Conservation (phyloP, 2,329 filamentous ascomycete genomes). For the Capronia epimyces region DNA sequence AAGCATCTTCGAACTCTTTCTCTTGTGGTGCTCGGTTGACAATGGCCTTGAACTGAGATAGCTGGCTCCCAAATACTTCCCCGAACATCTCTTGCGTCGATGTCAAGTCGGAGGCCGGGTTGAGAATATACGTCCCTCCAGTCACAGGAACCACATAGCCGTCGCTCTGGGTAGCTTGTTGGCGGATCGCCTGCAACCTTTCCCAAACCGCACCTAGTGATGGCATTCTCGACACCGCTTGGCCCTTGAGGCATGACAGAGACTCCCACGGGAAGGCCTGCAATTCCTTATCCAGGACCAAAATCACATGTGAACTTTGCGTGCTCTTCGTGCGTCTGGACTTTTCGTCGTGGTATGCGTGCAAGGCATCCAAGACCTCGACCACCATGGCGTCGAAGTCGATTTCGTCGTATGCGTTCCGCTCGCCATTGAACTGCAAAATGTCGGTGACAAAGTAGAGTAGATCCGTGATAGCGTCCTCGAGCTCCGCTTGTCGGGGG, state of each 20-base stretch:
- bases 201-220: slow-evolving; percentile 77
- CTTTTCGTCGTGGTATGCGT: slow-evolving; percentile 62
- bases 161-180: slow-evolving; percentile 22
- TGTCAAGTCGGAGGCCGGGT: slow-evolving; percentile 76
- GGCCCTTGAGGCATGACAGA: slow-evolving; percentile 71
- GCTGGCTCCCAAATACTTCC: slow-evolving; percentile 32
- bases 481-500: slow-evolving; percentile 66
- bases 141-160: slow-evolving; percentile 14
- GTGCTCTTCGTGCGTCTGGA: slow-evolving; percentile 32
- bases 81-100: slow-evolving; percentile 74
- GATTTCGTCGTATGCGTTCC: slow-evolving; percentile 95
- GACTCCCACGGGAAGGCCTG: slow-evolving; percentile 96
- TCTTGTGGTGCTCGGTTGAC: slow-evolving; percentile 67
- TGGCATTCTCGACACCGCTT: slow-evolving; percentile 79
- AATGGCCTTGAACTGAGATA: slow-evolving; percentile 44
- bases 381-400: slow-evolving; percentile 90
- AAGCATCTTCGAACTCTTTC: slow-evolving; percentile 63
- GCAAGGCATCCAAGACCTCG: slow-evolving; percentile 77
- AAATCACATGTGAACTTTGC: slow-evolving; percentile 62
- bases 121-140: slow-evolving; percentile 67
- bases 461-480: slow-evolving; percentile 84
- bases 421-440: slow-evolving; percentile 90
- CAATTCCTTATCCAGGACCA: slow-evolving; percentile 85
- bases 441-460: slow-evolving; percentile 96
- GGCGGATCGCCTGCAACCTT: slow-evolving; percentile 49